Conservation (phyloP, 78 protist species). For the Cyanophora paradoxa region DNA sequence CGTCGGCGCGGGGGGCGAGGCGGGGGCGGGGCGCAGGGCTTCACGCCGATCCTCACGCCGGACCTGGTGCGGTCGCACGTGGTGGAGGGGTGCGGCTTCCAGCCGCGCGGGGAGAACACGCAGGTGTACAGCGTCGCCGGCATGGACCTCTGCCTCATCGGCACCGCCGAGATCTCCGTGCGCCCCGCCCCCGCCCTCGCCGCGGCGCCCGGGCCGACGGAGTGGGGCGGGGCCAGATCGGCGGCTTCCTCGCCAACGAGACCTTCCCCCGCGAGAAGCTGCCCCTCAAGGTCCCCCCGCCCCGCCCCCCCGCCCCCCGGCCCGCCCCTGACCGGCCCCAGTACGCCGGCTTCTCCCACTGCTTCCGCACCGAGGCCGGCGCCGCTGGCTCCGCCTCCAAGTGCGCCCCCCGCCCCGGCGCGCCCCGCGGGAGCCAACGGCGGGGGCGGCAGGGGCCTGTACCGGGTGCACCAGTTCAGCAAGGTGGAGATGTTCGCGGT, state of each 20-base stretch:
- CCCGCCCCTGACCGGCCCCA: too few species aligned
- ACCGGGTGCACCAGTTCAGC: slow-evolving; percentile 82
- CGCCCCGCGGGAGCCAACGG: not conserved
- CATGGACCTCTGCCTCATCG: slow-evolving; percentile 53
- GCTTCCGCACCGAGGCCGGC: slow-evolving; percentile 76
- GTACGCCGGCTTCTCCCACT: slow-evolving; percentile 70
- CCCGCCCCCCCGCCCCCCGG: too few species aligned
- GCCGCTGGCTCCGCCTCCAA: not conserved
- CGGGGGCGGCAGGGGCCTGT: slow-evolving; percentile 49
- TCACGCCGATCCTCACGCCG: slow-evolving; percentile 46
- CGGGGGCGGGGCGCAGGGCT: too few species aligned
- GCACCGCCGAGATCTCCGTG: too few species aligned
- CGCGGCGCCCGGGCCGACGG: too few species aligned
- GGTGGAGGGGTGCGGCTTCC: slow-evolving; percentile 52
- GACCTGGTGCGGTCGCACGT: slow-evolving; percentile 42
- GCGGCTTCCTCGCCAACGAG: too few species aligned
- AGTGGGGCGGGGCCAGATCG: too few species aligned
- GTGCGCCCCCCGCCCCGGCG: too few species aligned
- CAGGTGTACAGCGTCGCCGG: slow-evolving; percentile 20
- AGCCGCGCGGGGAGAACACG: slow-evolving; percentile 37
- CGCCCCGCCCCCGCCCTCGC: too few species aligned
- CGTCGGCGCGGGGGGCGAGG: too few species aligned
- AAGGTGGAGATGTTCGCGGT: slow-evolving; percentile 83
- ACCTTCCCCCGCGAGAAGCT: too few species aligned
- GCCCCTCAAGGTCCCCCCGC: too few species aligned